Evolutionary conservation across 176 grass and related monocot species (phyloP), one percentile per base, ranked within the genome.

Genomic region (Zoysia pacifica): DNA sequence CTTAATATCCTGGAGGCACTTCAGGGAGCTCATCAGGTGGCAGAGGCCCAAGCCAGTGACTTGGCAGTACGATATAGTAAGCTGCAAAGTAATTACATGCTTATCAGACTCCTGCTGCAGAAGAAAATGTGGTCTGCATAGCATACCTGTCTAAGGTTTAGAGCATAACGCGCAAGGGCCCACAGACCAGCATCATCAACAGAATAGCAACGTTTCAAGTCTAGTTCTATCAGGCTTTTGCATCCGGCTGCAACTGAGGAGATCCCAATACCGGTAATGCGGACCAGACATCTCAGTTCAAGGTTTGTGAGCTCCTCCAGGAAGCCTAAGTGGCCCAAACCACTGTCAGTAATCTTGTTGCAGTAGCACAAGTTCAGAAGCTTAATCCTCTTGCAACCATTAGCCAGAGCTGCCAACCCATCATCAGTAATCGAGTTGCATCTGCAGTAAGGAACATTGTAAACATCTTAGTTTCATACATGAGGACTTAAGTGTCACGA

Each of bases 11-110:
- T 98, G 96, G 61, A 98, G 88, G 84, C 92, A 98, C 83, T 88
- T 87, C 70, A 95, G 72, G 39, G 86, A 89, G 74, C 92, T 87
- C 14, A 98, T 69, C 38, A 98, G 78, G 72, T 91, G 86, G 81
- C 90, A 93, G 49, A 98, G 58, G 35, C 96, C 96, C 78, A 91
- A 46, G 16, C 92, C 92, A 8, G 96, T 94, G 54, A 98, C 88
- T 64, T 87, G 81, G 79, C 96, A 98, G 73, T 98, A 94, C 3
- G 96, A 98, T 93, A 98, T 94, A 9, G 93, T 98, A 63, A 94
- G 86, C 96, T 99, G 82, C 92, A 89, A 35, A 81, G 81, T 10
- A 64, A 36, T 60, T 40, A 69, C 20, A 72, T 50, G 9, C n/a
- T 75, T 39, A 18, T 78, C 67, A 64, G 69, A 19, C 63, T 83